These are phyloP conservation scores for Angophora floribunda DNA, from an alignment of 345 rosid genomes.

Conservation along the genomic window DNA sequence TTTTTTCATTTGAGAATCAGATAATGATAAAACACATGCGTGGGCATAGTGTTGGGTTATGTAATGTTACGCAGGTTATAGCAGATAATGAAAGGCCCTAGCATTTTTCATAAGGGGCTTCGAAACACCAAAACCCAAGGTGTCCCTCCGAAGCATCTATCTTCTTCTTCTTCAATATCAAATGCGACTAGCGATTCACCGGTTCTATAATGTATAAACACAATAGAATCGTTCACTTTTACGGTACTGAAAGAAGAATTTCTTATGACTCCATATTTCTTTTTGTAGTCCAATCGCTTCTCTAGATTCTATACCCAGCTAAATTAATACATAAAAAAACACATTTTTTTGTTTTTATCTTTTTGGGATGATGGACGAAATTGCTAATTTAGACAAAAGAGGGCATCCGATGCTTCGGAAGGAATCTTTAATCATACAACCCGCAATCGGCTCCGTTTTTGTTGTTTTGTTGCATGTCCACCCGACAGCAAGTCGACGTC, in stretches of 20 bases:
- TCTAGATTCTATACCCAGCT: background rate
- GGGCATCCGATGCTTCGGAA: background rate
- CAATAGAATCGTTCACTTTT: background rate
- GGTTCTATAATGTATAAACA: background rate
- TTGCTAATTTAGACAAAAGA: background rate
- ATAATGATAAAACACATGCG: background rate
- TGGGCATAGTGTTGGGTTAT: background rate
- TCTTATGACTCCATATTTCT: background rate
- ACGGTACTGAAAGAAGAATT: background rate
- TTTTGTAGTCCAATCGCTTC: background rate
- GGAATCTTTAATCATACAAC: background rate
- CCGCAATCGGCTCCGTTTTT: background rate
- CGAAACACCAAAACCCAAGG: background rate
- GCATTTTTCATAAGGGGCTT: background rate
- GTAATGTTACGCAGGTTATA: background rate
- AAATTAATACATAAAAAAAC: background rate
- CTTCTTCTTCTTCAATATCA: background rate
- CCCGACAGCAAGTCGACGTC: background rate
- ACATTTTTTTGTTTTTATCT: background rate
- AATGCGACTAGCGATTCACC: background rate
- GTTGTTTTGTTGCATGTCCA: background rate
- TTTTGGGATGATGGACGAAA: background rate
- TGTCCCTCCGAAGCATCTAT: background rate
- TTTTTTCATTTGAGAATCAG: background rate
- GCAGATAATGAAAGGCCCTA: background rate